Base-by-base conservation (phyloP, 2,329 filamentous ascomycete genomes). In the Pestalotiopsis fici region DNA sequence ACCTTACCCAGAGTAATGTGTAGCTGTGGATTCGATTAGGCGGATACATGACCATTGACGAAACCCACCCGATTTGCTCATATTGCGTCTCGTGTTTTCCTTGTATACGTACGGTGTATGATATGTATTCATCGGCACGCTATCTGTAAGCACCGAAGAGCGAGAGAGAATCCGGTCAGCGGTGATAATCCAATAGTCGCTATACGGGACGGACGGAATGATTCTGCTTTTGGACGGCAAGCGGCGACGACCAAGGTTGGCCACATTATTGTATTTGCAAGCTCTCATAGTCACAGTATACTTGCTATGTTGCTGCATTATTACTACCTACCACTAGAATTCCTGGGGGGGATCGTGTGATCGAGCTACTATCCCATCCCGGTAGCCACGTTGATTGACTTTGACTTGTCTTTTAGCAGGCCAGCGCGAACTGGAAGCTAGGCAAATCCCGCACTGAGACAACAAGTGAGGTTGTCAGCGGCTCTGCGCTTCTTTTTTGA, bases 391-490 rank as follows among this genome's bases (percentile, higher is more conserved):
- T 57, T 57, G 31, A 35, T 35, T 35, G 31, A 11, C 7, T 35
- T 35, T 35, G 18, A 50, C 43, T 18, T 21, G 18, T 27, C n/a
- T 27, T 13, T 5, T 59, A 13, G 31, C 31, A 27, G 27, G 25
- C 6, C 27, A 35, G 28, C 25, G 25, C 18, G 57, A 59, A 59
- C n/a, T 59, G 57, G 57, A n/a, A 59, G 57, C 57, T 59, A 59
- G 57, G 57, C 57, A 59, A 31, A 21, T 59, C 57, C 57, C 57
- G 57, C 57, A 18, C 18, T 31, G 28, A 59, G 57, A 59, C 57
- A 59, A 15, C 15, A 59, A 59, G 25, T 59, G 57, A 31, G 27
- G 57, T 59, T 59, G 57, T 59, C 57, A 57, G 27, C 55, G 55
- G 27, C 55, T 28, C 55, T 27, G 23, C 27, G 23, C 27, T 57